A percentile compares a stretch with the other conserved stretches of the same genome.
phyloP scores from a whole-genome alignment of 23 red algal genomes.

The Gracilaria gracilis region DNA sequence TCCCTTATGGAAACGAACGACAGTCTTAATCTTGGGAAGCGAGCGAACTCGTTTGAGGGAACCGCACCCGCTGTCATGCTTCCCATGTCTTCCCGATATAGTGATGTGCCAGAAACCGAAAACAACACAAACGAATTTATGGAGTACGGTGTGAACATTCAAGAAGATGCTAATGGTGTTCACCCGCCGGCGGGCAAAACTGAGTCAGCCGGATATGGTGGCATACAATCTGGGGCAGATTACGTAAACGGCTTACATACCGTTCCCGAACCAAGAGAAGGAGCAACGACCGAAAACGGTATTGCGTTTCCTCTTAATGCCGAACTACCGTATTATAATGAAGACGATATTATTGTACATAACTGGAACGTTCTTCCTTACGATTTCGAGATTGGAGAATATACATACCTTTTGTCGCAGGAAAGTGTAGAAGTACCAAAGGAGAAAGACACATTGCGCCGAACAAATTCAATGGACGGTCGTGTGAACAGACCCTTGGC shows the following conservation, averaged over 20 bases:
- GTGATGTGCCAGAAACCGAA: slow-evolving; percentile 7
- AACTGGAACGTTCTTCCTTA: slow-evolving; percentile 12
- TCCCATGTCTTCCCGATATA: slow-evolving; percentile 11
- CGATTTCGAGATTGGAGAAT: slow-evolving; percentile 8
- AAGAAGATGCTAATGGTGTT: neutral
- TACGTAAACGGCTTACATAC: neutral
- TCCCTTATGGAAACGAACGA: slow-evolving; percentile 4
- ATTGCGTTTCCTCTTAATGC: neutral
- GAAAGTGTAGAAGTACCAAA: neutral
- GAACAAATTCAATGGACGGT: neutral
- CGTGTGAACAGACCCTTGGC: too few relatives aligned
- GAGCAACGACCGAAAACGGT: neutral
- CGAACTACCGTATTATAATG: neutral
- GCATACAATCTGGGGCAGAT: neutral
- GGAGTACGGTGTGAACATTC: neutral
- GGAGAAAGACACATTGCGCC: neutral
- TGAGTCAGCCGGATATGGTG: neutral
- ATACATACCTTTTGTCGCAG: slow-evolving; percentile 1
- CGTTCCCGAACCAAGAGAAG: neutral
- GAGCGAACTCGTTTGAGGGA: slow-evolving; percentile 13
- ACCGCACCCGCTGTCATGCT: slow-evolving; percentile 7
- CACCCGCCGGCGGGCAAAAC: neutral
- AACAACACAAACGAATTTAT: neutral
- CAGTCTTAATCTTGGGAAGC: slow-evolving; percentile 21
- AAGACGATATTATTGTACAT: slow-evolving; percentile 10